phyloP scores from a whole-genome alignment of 495 filamentous ascomycete species.

The Penicillium egyptiacum region DNA sequence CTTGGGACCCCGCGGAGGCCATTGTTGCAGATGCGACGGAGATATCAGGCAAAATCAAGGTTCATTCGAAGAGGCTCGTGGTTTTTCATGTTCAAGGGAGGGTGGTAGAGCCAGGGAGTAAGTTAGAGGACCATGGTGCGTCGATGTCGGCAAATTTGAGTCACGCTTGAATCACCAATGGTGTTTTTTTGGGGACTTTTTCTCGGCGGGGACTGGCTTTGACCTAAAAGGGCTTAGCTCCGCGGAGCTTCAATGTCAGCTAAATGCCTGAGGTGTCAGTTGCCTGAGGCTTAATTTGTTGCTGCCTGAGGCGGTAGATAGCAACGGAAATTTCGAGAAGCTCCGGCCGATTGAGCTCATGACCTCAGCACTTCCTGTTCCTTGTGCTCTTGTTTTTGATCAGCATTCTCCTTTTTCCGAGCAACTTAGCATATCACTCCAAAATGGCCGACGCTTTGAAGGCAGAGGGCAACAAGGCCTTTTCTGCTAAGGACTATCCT shows the following conservation, averaged over 20 bases:
- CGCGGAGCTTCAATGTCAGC: slow-evolving; percentile 23
- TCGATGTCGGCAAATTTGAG: slow-evolving; percentile 13
- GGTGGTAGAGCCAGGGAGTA: slow-evolving; percentile 28
- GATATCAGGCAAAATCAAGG: slow-evolving; percentile 14
- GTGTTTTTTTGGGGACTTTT: slow-evolving; percentile 35
- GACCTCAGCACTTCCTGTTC: slow-evolving; percentile 14
- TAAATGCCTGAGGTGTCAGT: slow-evolving; percentile 31
- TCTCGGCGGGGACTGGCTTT: slow-evolving; percentile 29
- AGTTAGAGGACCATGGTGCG: slow-evolving; percentile 27
- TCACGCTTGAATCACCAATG: slow-evolving; percentile 28
- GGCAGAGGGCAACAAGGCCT: slow-evolving; percentile 96
- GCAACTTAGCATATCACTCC: slow-evolving; percentile 6
- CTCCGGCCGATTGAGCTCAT: slow-evolving; percentile 31
- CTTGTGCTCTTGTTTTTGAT: slow-evolving; percentile 7
- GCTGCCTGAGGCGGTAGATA: slow-evolving; percentile 14
- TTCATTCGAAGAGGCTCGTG: slow-evolving; percentile 21
- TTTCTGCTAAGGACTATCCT: slow-evolving; percentile 91
- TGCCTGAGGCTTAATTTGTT: background rate
- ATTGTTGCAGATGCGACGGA: slow-evolving; percentile 26
- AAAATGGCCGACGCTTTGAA: slow-evolving; percentile 69
- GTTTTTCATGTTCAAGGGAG: slow-evolving; percentile 26
- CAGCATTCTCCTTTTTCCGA: slow-evolving; percentile 10
- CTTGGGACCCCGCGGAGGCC: slow-evolving; percentile 39
- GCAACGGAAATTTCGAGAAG: slow-evolving; percentile 54
- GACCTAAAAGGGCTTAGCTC: slow-evolving; percentile 31